Base-by-base conservation (phyloP, 345 rosid genomes). In the Brassica juncea region DNA sequence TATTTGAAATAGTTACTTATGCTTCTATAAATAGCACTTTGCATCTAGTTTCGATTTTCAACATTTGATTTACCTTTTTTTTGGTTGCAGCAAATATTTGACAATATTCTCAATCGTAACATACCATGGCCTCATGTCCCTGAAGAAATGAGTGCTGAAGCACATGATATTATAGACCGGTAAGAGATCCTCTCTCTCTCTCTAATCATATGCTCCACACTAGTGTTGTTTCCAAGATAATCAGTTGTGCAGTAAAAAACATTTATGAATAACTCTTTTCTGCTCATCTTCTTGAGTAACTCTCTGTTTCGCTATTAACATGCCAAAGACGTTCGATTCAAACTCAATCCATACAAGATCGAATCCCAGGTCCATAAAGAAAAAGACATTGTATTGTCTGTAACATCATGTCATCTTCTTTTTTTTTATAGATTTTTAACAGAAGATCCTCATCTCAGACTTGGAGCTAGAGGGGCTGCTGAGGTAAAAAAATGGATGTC, bases 401-500 rank as follows among this genome's bases (percentile, higher is more conserved):
- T 69, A 69, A 28, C 67, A 63, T 69, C 27, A 39, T 70, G 16
- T 34, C 73, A 60, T 76, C 39, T 69, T 73, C 27, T 19, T 72
- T 23, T 19, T 19, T 19, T 81, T 72, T 85, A 74, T 88, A 96
- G 99, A 75, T 86, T 96, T 66, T 85, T 96, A 85, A 93, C 97
- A 1, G 99, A 96, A 88, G 99, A 93, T 88, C 97, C 98, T 72
- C 76, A 93, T 83, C 91, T 82, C 86, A 96, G 99, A 86, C 99
- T 96, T 81, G 99, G 99, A 76, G 91, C 97, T 21, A 71, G 89
- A 83, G 99, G 99, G 81, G 97, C 98, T 37, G 82, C 91, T 55
- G 92, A 96, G 99, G 99, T 96, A 78, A 84, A 72, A 37, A 49
- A 12, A 71, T 65, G 69, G 47, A 35, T 82, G 55, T 73, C 19